phyloP scores from a whole-genome alignment of 1,284 basidiomycete species.

The Heterobasidion irregulare region DNA sequence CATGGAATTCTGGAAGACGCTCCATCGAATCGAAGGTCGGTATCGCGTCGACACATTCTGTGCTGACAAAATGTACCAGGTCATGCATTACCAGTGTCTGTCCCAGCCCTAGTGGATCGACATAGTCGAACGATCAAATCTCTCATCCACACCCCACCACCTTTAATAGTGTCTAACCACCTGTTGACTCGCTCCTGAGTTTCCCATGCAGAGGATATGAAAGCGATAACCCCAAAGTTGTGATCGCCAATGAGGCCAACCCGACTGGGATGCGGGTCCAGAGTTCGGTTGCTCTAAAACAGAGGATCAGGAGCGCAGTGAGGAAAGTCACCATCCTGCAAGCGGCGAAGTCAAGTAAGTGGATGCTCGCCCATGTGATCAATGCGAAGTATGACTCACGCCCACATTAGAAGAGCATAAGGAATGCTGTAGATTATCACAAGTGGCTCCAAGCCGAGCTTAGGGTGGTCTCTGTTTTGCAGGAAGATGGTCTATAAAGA shows the following conservation, averaged over 20 bases:
- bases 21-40: background rate
- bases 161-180: background rate
- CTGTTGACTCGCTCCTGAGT: background rate
- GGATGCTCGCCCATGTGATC: background rate
- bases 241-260: background rate
- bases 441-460: conserved; percentile 29
- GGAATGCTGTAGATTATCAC: conserved; percentile 39
- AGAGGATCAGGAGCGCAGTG: conserved; percentile 6
- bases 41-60: background rate
- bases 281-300: background rate
- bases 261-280: conserved; percentile 4
- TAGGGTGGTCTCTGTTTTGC: conserved; percentile 13
- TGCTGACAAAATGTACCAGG: background rate
- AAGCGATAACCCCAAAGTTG: background rate
- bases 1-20: background rate
- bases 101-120: background rate
- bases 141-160: background rate
- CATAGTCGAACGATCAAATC: background rate
- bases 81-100: background rate
- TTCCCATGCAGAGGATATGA: background rate
- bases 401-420: conserved; percentile 38
- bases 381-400: conserved; percentile 19
- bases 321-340: conserved; percentile 5
- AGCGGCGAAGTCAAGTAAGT: background rate
- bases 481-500: conserved; percentile 18